phyloP scores from a whole-genome alignment of 2,329 filamentous ascomycete genomes.

The Trichoderma aggressivum region DNA sequence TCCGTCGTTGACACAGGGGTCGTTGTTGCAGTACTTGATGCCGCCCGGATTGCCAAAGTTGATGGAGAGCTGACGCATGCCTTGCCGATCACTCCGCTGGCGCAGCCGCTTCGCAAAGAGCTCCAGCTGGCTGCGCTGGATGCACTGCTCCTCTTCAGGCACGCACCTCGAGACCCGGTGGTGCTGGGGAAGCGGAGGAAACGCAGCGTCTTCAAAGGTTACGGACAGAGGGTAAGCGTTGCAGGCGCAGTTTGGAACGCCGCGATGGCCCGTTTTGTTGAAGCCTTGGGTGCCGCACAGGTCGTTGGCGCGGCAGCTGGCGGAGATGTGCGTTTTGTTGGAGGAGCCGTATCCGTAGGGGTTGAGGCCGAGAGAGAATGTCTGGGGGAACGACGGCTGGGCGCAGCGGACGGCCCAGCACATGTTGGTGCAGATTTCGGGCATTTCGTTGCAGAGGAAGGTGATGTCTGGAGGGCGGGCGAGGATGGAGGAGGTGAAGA shows the following conservation, averaged over 20 bases:
- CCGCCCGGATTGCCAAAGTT: conserved; percentile 23
- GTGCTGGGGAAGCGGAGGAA: conserved; percentile 1
- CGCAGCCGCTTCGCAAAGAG: conserved; percentile 1
- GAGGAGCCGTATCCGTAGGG: not conserved
- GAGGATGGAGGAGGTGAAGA: not conserved
- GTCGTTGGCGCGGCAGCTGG: conserved; percentile 19
- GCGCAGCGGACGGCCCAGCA: conserved; percentile 26
- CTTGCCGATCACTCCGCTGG: conserved; percentile 4
- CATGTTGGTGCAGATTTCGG: conserved; percentile 26
- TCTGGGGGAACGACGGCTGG: conserved; percentile 19
- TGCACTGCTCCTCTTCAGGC: conserved; percentile 17
- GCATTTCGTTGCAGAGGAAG: conserved; percentile 22
- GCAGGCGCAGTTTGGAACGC: conserved; percentile 18
- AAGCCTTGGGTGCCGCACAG: conserved; percentile 18
- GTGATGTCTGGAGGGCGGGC: conserved; percentile 23
- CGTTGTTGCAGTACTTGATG: conserved; percentile 23
- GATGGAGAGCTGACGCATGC: conserved; percentile 12
- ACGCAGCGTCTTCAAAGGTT: conserved; percentile 12
- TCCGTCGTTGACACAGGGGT: conserved; percentile 23
- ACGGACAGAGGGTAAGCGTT: conserved; percentile 23
- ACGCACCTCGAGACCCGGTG: conserved; percentile 24
- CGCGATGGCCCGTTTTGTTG: conserved; percentile 21
- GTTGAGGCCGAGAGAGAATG: conserved; percentile 19
- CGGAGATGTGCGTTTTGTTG: conserved; percentile 8
- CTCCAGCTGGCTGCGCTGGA: conserved; percentile 16